Evolutionary conservation across 768 basidiomycete species (phyloP).

Genomic region (Naganishia friedmannii): DNA sequence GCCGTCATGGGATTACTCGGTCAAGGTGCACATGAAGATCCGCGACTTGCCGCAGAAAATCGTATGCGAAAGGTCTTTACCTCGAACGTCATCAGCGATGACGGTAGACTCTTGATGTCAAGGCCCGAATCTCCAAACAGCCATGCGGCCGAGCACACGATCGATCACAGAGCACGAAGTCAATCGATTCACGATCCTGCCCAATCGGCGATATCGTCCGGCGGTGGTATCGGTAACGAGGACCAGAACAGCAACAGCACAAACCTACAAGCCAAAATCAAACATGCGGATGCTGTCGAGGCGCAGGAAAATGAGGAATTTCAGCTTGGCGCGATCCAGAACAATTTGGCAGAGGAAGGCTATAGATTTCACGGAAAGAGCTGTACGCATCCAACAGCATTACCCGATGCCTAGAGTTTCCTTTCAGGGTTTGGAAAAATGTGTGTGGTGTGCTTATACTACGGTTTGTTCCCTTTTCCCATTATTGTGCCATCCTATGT

Average conservation of each 20-base stretch:
- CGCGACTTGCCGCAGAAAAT: neutral
- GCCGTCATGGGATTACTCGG: slow-evolving; percentile 20
- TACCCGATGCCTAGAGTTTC: slow-evolving; percentile 32
- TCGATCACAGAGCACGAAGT: slow-evolving; percentile 13
- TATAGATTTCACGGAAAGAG: slow-evolving; percentile 51
- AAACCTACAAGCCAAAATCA: slow-evolving; percentile 3
- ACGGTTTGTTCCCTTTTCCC: slow-evolving; percentile 13
- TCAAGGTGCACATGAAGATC: slow-evolving; percentile 4
- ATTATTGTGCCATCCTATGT: neutral
- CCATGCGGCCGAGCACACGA: neutral
- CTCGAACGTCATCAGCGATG: neutral
- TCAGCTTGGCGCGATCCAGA: slow-evolving; percentile 16
- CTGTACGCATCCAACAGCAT: slow-evolving; percentile 28
- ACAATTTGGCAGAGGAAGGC: slow-evolving; percentile 32
- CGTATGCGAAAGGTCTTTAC: slow-evolving; percentile 1
- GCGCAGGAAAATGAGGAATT: slow-evolving; percentile 35
- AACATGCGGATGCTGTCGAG: slow-evolving; percentile 25
- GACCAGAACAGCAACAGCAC: neutral
- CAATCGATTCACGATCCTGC: neutral
- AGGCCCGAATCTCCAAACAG: slow-evolving; percentile 24
- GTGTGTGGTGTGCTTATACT: slow-evolving; percentile 1
- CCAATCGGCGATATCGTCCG: neutral
- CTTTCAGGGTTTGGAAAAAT: neutral
- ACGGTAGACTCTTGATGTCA: slow-evolving; percentile 9
- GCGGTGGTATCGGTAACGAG: neutral